Evolutionary conservation across 139 green algal species (phyloP).

Genomic region (Gonium pectorale): DNA sequence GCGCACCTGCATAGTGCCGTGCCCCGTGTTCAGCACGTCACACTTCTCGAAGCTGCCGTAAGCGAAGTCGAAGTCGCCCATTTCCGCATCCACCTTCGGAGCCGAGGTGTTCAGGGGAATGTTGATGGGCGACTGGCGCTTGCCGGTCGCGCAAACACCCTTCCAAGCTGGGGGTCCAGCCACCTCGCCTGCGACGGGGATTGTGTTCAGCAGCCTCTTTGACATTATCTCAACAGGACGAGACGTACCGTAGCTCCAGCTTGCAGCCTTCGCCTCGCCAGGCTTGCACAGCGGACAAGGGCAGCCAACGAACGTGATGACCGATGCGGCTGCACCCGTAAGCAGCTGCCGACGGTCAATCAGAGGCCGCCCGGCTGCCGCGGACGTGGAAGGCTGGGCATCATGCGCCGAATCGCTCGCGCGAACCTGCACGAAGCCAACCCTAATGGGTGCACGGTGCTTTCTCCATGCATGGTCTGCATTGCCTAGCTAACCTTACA

Average conservation of each 20-base stretch:
- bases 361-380: neutral
- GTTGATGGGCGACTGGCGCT: conserved; percentile 66
- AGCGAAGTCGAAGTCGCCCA: conserved; percentile 57
- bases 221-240: neutral
- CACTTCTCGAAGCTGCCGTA: conserved; percentile 57
- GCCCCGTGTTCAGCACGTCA: conserved; percentile 75
- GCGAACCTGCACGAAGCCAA: conserved; percentile 4
- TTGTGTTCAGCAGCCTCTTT: neutral
- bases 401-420: neutral
- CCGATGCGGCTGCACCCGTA: conserved; percentile 18
- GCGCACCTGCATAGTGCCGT: conserved; percentile 81
- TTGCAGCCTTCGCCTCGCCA: conserved; percentile 20
- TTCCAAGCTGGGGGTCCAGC: conserved; percentile 49
- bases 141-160: conserved; percentile 53
- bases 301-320: conserved; percentile 27
- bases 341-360: conserved; percentile 35
- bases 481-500: conserved; percentile 8
- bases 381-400: neutral
- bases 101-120: conserved; percentile 47
- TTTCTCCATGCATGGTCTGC: neutral
- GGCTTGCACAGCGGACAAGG: conserved; percentile 42
- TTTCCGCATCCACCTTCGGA: conserved; percentile 37
- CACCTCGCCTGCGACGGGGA: conserved; percentile 29
- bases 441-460: no score
- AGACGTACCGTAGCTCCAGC: conserved; percentile 42